Conservation (phyloP, 768 basidiomycete species). For the Lactarius quietus region DNA sequence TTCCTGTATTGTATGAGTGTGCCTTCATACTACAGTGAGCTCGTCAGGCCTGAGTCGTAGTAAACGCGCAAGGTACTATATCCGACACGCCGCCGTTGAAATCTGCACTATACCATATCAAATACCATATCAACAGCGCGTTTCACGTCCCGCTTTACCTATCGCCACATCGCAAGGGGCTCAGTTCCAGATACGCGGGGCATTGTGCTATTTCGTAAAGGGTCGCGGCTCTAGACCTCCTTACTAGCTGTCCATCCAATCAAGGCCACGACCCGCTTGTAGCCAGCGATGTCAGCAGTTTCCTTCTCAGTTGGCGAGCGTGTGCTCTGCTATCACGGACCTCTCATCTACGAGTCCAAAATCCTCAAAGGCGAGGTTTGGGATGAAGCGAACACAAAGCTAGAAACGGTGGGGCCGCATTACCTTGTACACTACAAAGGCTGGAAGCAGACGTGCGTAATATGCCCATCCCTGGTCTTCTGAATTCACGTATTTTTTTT, state of each 20-base stretch:
- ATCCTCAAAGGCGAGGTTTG: constrained; percentile 65
- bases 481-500: not conserved
- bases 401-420: constrained; percentile 66
- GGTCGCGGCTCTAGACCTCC: not conserved
- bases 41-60: not conserved
- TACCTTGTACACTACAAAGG: constrained; percentile 99
- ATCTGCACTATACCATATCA: not conserved
- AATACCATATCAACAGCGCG: not conserved
- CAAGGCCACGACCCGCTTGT: not conserved
- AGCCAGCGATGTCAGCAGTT: constrained; percentile 16
- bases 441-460: constrained; percentile 91
- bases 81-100: not conserved
- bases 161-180: not conserved
- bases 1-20: too few relatives aligned
- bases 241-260: not conserved
- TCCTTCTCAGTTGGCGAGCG: constrained; percentile 46
- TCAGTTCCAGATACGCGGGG: not conserved
- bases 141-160: not conserved
- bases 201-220: not conserved
- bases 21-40: too few relatives aligned
- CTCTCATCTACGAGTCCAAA: constrained; percentile 94
- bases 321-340: constrained; percentile 92
- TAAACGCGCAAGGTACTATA: not conserved
- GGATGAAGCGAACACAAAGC: constrained; percentile 58
- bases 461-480: not conserved